Base-by-base conservation (phyloP, 305 asterid species). In the Solanum hybrid region DNA sequence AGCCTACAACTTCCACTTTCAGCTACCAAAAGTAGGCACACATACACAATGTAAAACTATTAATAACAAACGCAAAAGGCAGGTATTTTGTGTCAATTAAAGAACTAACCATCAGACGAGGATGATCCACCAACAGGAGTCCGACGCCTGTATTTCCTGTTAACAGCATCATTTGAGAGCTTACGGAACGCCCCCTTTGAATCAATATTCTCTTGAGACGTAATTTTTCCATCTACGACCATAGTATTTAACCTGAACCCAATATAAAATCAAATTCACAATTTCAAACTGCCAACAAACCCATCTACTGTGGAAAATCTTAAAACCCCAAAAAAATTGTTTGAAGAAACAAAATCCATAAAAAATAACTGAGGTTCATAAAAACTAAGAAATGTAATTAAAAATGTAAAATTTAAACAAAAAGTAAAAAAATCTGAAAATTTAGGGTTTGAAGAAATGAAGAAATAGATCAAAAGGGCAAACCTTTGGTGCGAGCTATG, bases 111-210 rank as follows among this genome's bases (percentile, higher is more conserved):
- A 78, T 93, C 98, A 26, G 96, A 89, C 5, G 98, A 93, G 46
- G 98, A 91, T 37, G 98, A 91, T 82, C 97, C 94, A 81, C 91
- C 94, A 20, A 80, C 87, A 29, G 99, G 96, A 93, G 99, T 95
- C 84, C 98, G 95, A 51, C 98, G 99, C 93, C 98, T 91, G 93
- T 97, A 95, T 92, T 94, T 96, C 93, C 98, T 90, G 85, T 90
- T 91, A 90, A 89, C 93, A 5, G 96, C 93, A 91, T 96, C 99
- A 89, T 89, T 94, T 14, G 90, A 82, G 22, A 96, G 98, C 98
- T 95, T 97, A 90, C 97, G 94, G 92, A 96, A 97, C 37, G 94
- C 93, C 22, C 94, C 90, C 91, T 91, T 82, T 24, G 82, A 56
- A n/a, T 94, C 72, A 86, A 75, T 90, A 64, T 89, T 90, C 34